Base-by-base conservation (phyloP, 768 basidiomycete species). In the Neoboletus magnificus region DNA sequence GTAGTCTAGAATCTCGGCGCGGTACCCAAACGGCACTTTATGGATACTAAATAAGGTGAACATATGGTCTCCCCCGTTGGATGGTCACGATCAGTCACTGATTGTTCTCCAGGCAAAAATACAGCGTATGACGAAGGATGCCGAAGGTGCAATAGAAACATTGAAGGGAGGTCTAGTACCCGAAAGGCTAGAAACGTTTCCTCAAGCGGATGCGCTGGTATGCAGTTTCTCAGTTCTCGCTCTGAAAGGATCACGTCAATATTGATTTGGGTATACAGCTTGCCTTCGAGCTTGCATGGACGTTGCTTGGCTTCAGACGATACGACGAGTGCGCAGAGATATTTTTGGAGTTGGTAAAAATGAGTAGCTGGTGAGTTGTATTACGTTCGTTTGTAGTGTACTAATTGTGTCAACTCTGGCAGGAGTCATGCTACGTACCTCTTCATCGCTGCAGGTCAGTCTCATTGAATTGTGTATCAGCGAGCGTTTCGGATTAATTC, bases 401-500 rank as follows among this genome's bases (percentile, higher is more conserved):
- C 2, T 54, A 37, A 43, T 30, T n/a, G 8, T 39, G 25, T 52
- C 18, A 2, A 36, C 32, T 37, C 18, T 50, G 18, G 8, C 59
- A 87, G 87, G 87, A 86, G 84, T 64, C 89, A 88, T 49, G 87
- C 80, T 3, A 91, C 89, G 11, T 91, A 91, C 67, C 83, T 84
- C 59, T 89, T 86, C 66, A 79, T 90, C 33, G 84, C 87, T 22
- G 87, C 85, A n/a, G 86, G 83, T 72, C 27, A 50, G 71, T 53
- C 52, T n/a, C n/a, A 49, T 56, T n/a, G 32, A 22, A 49, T 29
- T 32, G 15, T 9, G 18, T 5, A 36, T 50, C 15, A 33, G 6
- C 33, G 39, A 33, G 20, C 16, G 3, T 45, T 44, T 52, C 29
- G 3, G 11, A 59, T 20, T 46, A 37, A 62, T 16, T 10, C 40